A percentile compares a stretch with the other conserved stretches of the same genome.
phyloP scores from a whole-genome alignment of 345 rosid species.

The Citrus cavaleriei region DNA sequence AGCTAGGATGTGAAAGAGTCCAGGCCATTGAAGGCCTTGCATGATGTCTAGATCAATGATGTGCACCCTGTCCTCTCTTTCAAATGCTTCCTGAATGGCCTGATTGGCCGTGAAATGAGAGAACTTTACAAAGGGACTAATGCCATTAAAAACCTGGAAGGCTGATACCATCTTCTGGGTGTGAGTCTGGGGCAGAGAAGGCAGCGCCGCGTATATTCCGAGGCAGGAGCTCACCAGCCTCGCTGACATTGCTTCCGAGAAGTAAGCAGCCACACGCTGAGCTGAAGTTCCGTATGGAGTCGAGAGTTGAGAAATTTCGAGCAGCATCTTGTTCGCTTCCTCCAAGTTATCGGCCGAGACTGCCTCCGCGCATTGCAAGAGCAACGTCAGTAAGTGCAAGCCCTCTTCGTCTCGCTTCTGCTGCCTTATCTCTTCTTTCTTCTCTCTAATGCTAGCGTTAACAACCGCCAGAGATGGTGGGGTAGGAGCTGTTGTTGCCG shows the following conservation, averaged over 20 bases:
- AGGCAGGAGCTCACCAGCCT: conserved; percentile 82
- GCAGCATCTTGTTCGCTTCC: conserved; percentile 86
- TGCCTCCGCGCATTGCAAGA: conserved; percentile 97
- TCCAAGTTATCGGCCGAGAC: conserved; percentile 83
- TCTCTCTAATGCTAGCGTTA: conserved; percentile 35
- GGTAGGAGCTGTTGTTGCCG: conserved; percentile 20
- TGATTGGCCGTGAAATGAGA: conserved; percentile 98
- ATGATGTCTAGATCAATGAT: conserved; percentile 93
- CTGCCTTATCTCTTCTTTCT: conserved; percentile 71
- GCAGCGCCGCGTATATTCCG: conserved; percentile 73
- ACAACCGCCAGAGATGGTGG: conserved; percentile 23
- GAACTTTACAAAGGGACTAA: conserved; percentile 94
- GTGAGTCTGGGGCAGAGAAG: conserved; percentile 68
- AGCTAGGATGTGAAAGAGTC: conserved; percentile 86
- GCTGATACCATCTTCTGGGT: conserved; percentile 83
- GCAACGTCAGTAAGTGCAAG: conserved; percentile 79
- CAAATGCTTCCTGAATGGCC: conserved; percentile 96
- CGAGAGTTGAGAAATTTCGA: conserved; percentile 84
- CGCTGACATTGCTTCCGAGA: conserved; percentile 97
- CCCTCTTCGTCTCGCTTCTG: conserved; percentile 90
- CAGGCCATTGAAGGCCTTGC: conserved; percentile 99
- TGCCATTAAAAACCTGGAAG: conserved; percentile 96
- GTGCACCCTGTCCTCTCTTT: conserved; percentile 90
- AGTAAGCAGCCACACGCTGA: conserved; percentile 96
- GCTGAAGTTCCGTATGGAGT: conserved; percentile 97